Conservation (phyloP, 495 filamentous ascomycete genomes). For the Zalerion maritima region DNA sequence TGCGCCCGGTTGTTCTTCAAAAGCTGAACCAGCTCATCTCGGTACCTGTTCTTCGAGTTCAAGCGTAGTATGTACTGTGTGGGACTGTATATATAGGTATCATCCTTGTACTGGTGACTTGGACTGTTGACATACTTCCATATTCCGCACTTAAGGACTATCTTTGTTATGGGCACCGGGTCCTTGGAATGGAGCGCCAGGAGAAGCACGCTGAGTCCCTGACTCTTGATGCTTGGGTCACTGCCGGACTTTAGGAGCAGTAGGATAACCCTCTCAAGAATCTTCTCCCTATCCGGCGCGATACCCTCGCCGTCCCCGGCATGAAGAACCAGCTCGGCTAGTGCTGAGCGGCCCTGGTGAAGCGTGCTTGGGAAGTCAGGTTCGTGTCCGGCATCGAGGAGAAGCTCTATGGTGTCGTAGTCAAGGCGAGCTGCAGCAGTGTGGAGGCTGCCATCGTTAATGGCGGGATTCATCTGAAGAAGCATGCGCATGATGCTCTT, state of each 20-base stretch:
- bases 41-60: slow-evolving; percentile 16
- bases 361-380: slow-evolving; percentile 33
- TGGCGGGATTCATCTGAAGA: slow-evolving; percentile 27
- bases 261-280: slow-evolving; percentile 32
- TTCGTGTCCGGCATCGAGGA: slow-evolving; percentile 30
- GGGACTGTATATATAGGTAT: slow-evolving; percentile 27
- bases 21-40: slow-evolving; percentile 22
- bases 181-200: slow-evolving; percentile 30
- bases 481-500: slow-evolving; percentile 30
- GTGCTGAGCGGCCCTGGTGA: slow-evolving; percentile 30
- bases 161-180: slow-evolving; percentile 26
- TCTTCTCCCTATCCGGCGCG: slow-evolving; percentile 22
- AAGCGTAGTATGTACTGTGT: slow-evolving; percentile 28
- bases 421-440: slow-evolving; percentile 33
- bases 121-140: slow-evolving; percentile 32
- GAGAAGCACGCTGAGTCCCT: slow-evolving; percentile 29
- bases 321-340: slow-evolving; percentile 33
- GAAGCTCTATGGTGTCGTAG: slow-evolving; percentile 23
- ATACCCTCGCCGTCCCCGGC: slow-evolving; percentile 22
- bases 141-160: slow-evolving; percentile 28
- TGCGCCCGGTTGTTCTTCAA: slow-evolving; percentile 26
- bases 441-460: slow-evolving; percentile 35
- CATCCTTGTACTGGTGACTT: slow-evolving; percentile 27
- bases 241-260: slow-evolving; percentile 24
- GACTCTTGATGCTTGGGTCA: slow-evolving; percentile 26